phyloP scores from a whole-genome alignment of 192 early-diverging fungal species.

The Gryganskiella cystojenkinii region DNA sequence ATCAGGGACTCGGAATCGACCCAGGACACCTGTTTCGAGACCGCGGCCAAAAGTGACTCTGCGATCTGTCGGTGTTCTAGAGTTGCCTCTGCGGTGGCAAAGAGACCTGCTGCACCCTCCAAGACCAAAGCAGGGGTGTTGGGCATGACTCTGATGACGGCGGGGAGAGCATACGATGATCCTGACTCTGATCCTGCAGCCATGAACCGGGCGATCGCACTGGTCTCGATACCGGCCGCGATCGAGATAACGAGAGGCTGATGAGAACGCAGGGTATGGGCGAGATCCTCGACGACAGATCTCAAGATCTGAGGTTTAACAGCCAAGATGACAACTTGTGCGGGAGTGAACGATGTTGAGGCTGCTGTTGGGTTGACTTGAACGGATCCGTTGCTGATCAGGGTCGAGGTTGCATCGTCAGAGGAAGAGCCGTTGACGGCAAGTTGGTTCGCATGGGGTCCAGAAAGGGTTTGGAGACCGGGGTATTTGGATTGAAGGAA shows the following conservation, averaged over 20 bases:
- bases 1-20: constrained; percentile 82
- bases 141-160: constrained; percentile 93
- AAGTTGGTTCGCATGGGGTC: constrained; percentile 28
- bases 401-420: constrained; percentile 59
- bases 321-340: constrained; percentile 85
- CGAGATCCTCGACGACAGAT: constrained; percentile 72
- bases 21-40: constrained; percentile 89
- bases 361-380: constrained; percentile 40
- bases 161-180: constrained; percentile 13
- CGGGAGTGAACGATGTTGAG: constrained; percentile 29
- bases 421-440: constrained; percentile 37
- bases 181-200: not conserved
- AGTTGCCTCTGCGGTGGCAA: constrained; percentile 71
- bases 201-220: constrained; percentile 84
- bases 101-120: constrained; percentile 92
- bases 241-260: constrained; percentile 87
- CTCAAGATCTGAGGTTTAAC: constrained; percentile 93
- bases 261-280: constrained; percentile 57
- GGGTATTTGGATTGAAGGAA: constrained; percentile 75
- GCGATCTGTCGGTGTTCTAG: constrained; percentile 73
- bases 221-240: constrained; percentile 87
- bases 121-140: constrained; percentile 92
- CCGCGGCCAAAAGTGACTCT: constrained; percentile 75
- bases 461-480: constrained; percentile 55
- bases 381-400: constrained; percentile 60